Base-by-base conservation (phyloP, 306 rosid genomes). In the Ceratonia siliqua region DNA sequence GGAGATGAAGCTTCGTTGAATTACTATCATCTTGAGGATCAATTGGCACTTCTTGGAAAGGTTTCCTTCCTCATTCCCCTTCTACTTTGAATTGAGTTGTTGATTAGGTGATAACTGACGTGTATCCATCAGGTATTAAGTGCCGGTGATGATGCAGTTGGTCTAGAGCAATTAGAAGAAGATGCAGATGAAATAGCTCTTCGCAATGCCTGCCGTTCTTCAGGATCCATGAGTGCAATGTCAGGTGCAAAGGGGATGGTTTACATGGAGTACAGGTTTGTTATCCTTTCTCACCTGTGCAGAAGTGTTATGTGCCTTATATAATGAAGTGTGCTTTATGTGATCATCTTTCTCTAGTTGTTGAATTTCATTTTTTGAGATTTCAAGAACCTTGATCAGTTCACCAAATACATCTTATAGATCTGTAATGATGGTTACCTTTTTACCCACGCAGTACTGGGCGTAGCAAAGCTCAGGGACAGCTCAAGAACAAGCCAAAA, bases 211-310 rank as follows among this genome's bases (percentile, higher is more conserved):
- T 93, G 93, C 6, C 93, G 92, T 22, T 82, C 65, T 33, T 78
- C 70, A 50, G 93, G 85, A 77, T 87, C 97, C 33, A 89, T 93
- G 98, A 93, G 96, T 75, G 90, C 88, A 11, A 86, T 93, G 96
- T 93, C 98, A 5, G 97, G 98, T 55, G 96, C 98, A 43, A 86
- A 91, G 36, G 96, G 98, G 70, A 87, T 82, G 89, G 87, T 86
- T 72, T 93, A 93, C 81, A 91, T 90, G 98, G 98, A 93, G 63
- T 93, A 87, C 86, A 86, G 97, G 97, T 91, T 25, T 21, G 70
- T 28, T 70, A 20, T 41, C 62, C 55, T 71, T 7, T 63, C 18
- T 13, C 12, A 49, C 30, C 33, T 12, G n/a, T 32, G 43, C 13
- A 33, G 9, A 7, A 6, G 11, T 18, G 20, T 17, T 6, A 15